These are phyloP conservation scores for Beauveria rudraprayagi DNA, from an alignment of 2,329 filamentous ascomycete genomes.

Conservation along the genomic window DNA sequence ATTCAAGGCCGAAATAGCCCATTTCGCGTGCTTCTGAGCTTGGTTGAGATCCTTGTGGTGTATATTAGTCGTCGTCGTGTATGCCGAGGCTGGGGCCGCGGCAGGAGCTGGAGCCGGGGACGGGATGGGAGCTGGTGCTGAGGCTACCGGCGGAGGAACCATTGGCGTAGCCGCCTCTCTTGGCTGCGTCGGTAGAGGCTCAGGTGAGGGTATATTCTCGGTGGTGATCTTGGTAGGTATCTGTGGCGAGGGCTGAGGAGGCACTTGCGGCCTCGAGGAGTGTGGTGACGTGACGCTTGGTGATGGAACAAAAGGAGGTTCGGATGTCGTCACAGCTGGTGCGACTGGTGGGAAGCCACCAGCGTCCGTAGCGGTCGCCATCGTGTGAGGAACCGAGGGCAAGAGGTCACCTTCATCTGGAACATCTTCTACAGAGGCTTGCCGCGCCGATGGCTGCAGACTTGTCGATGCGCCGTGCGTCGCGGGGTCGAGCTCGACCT, in stretches of 20 bases:
- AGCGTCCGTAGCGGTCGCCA: conserved; percentile 18
- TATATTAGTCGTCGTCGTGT: conserved; percentile 13
- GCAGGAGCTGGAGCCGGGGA: conserved; percentile 10
- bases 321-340: conserved; percentile 15
- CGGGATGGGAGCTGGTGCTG: conserved; percentile 8
- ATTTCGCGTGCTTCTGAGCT: conserved; percentile 93
- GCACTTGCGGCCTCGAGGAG: conserved; percentile 17
- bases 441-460: conserved; percentile 32
- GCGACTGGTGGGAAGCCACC: conserved; percentile 18
- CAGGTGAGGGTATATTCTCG: conserved; percentile 17
- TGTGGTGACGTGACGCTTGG: not conserved
- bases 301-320: conserved; percentile 14
- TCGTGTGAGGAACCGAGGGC: conserved; percentile 9
- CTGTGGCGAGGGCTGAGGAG: conserved; percentile 22
- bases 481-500: conserved; percentile 50
- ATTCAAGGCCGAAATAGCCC: conserved; percentile 92
- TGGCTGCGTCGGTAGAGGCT: conserved; percentile 14
- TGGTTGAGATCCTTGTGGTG: conserved; percentile 56
- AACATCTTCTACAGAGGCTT: conserved; percentile 45
- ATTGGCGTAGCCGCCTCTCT: conserved; percentile 15
- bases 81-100: conserved; percentile 9
- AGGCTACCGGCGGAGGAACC: conserved; percentile 14
- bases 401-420: conserved; percentile 35
- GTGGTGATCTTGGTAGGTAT: conserved; percentile 19
- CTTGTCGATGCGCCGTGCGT: conserved; percentile 37